Conservation (phyloP, 1,284 basidiomycete genomes). For the Cryptococcus amylolentus region DNA sequence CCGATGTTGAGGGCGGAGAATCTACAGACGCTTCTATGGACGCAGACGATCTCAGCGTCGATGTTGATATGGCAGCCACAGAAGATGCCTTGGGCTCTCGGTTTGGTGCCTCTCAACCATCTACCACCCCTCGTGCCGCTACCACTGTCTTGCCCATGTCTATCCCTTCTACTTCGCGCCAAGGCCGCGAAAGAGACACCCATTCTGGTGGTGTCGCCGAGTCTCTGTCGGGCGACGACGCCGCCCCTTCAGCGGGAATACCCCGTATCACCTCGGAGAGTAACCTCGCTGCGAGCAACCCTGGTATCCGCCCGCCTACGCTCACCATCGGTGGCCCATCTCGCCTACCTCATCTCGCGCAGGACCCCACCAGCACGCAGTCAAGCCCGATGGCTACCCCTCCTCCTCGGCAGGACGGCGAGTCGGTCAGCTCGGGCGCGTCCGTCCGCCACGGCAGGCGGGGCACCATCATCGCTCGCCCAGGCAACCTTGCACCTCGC, state of each 20-base stretch:
- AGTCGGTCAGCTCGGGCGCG: slow-evolving; percentile 7
- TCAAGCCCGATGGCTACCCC: slow-evolving; percentile 47
- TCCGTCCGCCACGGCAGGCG: slow-evolving; percentile 17
- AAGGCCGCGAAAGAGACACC: slow-evolving; percentile 26
- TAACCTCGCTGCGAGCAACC: slow-evolving; percentile 21
- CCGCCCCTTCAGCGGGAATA: slow-evolving; percentile 11
- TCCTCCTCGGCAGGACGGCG: slow-evolving; percentile 21
- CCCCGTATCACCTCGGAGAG: slow-evolving; percentile 39
- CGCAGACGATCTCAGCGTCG: slow-evolving; percentile 35
- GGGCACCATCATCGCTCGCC: slow-evolving; percentile 44
- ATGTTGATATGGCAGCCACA: slow-evolving; percentile 14
- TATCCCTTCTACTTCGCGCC: slow-evolving; percentile 25
- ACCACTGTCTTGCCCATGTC: slow-evolving; percentile 36
- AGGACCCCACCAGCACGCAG: slow-evolving; percentile 38
- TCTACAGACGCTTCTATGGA: slow-evolving; percentile 33
- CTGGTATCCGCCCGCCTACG: slow-evolving; percentile 15
- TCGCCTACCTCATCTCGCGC: slow-evolving; percentile 29
- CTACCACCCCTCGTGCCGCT: slow-evolving; percentile 41
- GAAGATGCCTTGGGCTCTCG: background rate
- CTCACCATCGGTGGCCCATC: slow-evolving; percentile 22
- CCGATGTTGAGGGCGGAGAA: slow-evolving; percentile 42
- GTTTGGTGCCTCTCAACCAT: slow-evolving; percentile 6
- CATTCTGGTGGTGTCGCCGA: background rate
- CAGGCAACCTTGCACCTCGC: slow-evolving; percentile 25
- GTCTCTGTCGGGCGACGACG: slow-evolving; percentile 31